Evolutionary conservation across 345 rosid species (phyloP).

Genomic region (Pistacia integerrima): DNA sequence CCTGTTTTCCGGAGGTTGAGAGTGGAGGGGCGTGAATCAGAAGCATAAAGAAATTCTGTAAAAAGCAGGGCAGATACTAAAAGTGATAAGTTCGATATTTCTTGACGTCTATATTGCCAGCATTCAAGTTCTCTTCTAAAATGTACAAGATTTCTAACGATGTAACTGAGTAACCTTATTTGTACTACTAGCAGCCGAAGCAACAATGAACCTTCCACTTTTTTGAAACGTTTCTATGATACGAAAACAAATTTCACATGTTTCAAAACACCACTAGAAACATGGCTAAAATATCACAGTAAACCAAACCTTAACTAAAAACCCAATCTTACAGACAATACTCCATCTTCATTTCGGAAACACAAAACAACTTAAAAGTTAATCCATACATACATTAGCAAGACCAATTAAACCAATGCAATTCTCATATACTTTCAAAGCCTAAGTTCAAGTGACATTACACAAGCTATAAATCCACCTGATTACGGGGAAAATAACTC

Average conservation of each 20-base stretch:
- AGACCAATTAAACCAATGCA: background rate
- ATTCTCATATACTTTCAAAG: too few relatives aligned
- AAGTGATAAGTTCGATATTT: too few relatives aligned
- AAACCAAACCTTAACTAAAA: constrained; percentile 1
- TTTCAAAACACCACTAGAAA: too few relatives aligned
- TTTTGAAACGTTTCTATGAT: background rate
- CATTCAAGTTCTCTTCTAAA: too few relatives aligned
- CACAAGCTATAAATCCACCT: constrained; percentile 40
- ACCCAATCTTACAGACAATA: background rate
- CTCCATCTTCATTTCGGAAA: background rate
- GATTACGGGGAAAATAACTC: constrained; percentile 39
- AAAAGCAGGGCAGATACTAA: too few relatives aligned
- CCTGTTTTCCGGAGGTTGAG: too few relatives aligned
- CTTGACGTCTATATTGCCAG: too few relatives aligned
- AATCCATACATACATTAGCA: background rate
- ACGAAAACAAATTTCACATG: background rate
- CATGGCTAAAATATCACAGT: background rate
- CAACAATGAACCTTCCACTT: constrained; percentile 3
- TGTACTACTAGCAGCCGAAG: background rate
- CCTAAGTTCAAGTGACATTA: background rate
- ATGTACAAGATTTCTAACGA: background rate
- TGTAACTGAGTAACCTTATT: background rate
- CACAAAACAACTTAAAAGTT: background rate
- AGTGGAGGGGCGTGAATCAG: too few relatives aligned
- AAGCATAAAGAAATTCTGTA: too few relatives aligned